Percentiles rank a stretch among this genome's conserved stretches.
These are phyloP conservation scores for Ophiosphaerella korrae DNA, from an alignment of 2,329 filamentous ascomycete genomes.

Conservation along the genomic window DNA sequence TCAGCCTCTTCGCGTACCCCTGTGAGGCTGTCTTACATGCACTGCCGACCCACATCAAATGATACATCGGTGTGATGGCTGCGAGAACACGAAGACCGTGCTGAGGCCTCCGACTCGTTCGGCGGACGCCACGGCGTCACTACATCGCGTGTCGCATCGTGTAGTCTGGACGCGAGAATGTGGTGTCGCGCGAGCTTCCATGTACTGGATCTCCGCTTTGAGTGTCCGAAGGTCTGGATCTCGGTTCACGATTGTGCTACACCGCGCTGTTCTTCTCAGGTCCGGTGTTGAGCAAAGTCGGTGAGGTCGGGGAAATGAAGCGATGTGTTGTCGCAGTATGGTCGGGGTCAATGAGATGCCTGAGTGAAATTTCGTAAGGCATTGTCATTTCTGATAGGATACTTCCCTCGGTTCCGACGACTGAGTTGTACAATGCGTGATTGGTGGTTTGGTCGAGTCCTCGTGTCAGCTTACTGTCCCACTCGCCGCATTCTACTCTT, in stretches of 20 bases:
- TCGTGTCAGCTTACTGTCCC: neutral
- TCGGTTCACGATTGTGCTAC: neutral
- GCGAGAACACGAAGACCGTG: neutral
- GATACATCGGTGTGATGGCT: neutral
- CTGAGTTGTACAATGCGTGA: neutral
- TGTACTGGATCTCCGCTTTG: constrained; percentile 4
- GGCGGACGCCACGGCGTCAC: neutral
- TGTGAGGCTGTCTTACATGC: constrained; percentile 2
- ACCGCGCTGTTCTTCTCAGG: neutral
- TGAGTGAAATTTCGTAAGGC: neutral
- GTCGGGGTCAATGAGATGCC: neutral
- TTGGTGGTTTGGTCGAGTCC: neutral
- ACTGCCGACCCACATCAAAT: neutral
- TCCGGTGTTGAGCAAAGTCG: neutral
- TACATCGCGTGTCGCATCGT: neutral
- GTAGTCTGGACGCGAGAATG: neutral
- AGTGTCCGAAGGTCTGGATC: constrained; percentile 1
- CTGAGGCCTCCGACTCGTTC: constrained; percentile 1
- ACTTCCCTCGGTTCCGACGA: neutral
- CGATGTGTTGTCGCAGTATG: neutral
- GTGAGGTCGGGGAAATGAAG: neutral
- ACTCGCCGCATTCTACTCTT: neutral
- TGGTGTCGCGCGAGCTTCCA: neutral
- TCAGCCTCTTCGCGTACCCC: neutral
- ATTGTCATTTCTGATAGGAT: neutral